Percentiles rank a stretch among this genome's conserved stretches.
Evolutionary conservation across 139 green algal genomes (phyloP).

Genomic region (Spirogloea muscicola): DNA sequence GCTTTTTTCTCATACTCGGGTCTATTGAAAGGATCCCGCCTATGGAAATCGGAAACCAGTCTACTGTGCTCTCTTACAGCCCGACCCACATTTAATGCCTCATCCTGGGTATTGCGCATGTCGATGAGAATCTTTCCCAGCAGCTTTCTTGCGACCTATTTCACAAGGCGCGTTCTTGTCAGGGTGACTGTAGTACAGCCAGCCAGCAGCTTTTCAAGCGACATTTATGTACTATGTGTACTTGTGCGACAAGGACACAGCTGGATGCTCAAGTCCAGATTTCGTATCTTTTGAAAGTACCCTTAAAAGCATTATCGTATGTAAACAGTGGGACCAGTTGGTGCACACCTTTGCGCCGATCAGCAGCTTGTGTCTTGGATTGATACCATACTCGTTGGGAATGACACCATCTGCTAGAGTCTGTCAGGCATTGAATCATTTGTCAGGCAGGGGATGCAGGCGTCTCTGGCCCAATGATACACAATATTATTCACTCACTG

Average conservation of each 20-base stretch:
- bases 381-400: slow-evolving; percentile 70
- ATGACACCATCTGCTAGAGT: slow-evolving; percentile 77
- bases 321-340: not conserved
- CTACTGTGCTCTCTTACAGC: not conserved
- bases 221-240: not conserved
- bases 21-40: not conserved
- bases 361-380: slow-evolving; percentile 37
- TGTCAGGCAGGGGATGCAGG: not conserved
- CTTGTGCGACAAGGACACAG: not conserved
- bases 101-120: slow-evolving; percentile 67
- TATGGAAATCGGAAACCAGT: not conserved
- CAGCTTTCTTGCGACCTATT: slow-evolving; percentile 60
- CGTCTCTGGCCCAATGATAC: not conserved
- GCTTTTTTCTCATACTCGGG: not conserved
- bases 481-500: slow-evolving; percentile 11
- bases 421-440: not conserved
- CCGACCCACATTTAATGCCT: slow-evolving; percentile 23
- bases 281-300: not conserved
- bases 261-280: not conserved
- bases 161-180: not conserved
- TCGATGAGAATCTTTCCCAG: slow-evolving; percentile 91
- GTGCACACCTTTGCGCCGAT: slow-evolving; percentile 51
- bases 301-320: not conserved
- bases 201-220: not conserved
- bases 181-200: not conserved